phyloP scores from a whole-genome alignment of 805 yeast genomes.

The Groenewaldozyma salmanticensis region DNA sequence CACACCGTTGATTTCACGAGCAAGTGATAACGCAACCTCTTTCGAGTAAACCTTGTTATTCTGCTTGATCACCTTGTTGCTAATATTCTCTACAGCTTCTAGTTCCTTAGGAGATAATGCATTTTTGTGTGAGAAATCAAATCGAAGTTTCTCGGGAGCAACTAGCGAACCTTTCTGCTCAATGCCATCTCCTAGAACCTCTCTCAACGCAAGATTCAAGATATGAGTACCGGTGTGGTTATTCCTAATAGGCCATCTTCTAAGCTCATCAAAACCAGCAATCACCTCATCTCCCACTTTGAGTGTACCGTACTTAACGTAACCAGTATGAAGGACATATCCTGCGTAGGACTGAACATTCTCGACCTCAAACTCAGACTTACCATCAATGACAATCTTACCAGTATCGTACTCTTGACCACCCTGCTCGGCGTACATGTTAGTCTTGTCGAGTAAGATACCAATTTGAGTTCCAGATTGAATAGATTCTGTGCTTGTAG shows the following conservation, averaged over 20 bases:
- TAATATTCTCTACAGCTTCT: slow-evolving; percentile 62
- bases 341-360: slow-evolving; percentile 93
- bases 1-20: slow-evolving; percentile 69
- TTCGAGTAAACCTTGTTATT: slow-evolving; percentile 69
- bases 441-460: slow-evolving; percentile 76
- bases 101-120: slow-evolving; percentile 67
- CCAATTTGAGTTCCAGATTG: slow-evolving; percentile 55
- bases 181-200: slow-evolving; percentile 75
- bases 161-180: slow-evolving; percentile 97
- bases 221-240: slow-evolving; percentile 98
- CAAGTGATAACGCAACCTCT: slow-evolving; percentile 67
- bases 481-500: slow-evolving; percentile 29
- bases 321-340: slow-evolving; percentile 91
- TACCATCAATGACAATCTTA: slow-evolving; percentile 78
- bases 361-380: slow-evolving; percentile 77
- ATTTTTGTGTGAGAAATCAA: slow-evolving; percentile 91
- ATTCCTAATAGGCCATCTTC: slow-evolving; percentile 94
- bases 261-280: slow-evolving; percentile 82
- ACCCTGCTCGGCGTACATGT: slow-evolving; percentile 98
- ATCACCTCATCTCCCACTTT: slow-evolving; percentile 60
- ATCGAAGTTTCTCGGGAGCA: slow-evolving; percentile 88
- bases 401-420: slow-evolving; percentile 98
- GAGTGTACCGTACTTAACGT: slow-evolving; percentile 64
- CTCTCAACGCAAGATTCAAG: slow-evolving; percentile 78
- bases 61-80: slow-evolving; percentile 59